Evolutionary conservation across 495 filamentous ascomycete species (phyloP).

Genomic region (Neurospora sp.): DNA sequence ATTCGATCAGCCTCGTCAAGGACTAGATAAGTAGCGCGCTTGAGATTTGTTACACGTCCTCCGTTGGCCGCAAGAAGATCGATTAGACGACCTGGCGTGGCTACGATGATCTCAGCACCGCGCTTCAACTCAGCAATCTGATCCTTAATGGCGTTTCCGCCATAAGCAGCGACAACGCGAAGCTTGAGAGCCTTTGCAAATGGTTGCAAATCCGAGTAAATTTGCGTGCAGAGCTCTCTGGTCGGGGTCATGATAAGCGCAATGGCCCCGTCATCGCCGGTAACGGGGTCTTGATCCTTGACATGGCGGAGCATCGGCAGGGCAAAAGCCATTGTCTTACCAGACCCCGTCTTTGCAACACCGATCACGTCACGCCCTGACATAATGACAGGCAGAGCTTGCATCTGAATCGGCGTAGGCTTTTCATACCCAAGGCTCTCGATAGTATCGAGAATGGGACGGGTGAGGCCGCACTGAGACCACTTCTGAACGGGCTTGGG

Average conservation of each 20-base stretch:
- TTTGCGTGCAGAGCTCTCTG: constrained; percentile 88
- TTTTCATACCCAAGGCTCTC: constrained; percentile 72
- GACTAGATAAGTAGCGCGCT: constrained; percentile 82
- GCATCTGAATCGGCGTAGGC: constrained; percentile 88
- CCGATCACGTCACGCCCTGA: constrained; percentile 94
- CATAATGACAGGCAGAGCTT: constrained; percentile 92
- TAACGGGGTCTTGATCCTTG: constrained; percentile 82
- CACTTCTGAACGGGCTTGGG: constrained; percentile 93
- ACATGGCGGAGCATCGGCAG: constrained; percentile 97
- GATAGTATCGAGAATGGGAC: constrained; percentile 83
- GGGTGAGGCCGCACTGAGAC: constrained; percentile 86
- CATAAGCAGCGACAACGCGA: constrained; percentile 91
- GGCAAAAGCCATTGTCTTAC: constrained; percentile 92
- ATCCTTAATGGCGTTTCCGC: constrained; percentile 92
- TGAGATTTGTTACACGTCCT: constrained; percentile 84
- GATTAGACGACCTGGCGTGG: constrained; percentile 94
- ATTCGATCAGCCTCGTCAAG: constrained; percentile 97
- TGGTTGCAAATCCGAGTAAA: constrained; percentile 86
- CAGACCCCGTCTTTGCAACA: constrained; percentile 97
- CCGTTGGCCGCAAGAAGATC: constrained; percentile 88
- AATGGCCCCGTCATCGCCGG: constrained; percentile 77
- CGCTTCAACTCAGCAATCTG: constrained; percentile 95
- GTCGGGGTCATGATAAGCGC: constrained; percentile 89
- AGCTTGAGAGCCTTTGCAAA: constrained; percentile 85
- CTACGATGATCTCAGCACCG: constrained; percentile 89